Percentiles rank a stretch among this genome's conserved stretches.
Conservation (phyloP, 2,329 filamentous ascomycete genomes). For the Huntiella abstrusa region DNA sequence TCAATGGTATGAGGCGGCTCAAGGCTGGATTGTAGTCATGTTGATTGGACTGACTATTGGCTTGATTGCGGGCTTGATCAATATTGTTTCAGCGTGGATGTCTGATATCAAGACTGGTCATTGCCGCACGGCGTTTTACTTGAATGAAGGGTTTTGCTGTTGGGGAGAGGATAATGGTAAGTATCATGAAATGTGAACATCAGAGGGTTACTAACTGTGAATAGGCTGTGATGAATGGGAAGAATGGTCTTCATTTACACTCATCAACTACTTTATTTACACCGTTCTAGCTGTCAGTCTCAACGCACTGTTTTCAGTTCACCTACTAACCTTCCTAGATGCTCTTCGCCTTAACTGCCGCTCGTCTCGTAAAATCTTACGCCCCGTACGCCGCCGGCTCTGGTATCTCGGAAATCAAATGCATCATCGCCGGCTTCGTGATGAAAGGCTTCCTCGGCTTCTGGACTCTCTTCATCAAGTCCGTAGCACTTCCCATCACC, state of each 20-base stretch:
- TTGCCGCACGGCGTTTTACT: slow-evolving; percentile 86
- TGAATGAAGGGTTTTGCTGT: slow-evolving; percentile 95
- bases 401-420: slow-evolving; percentile 97
- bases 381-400: slow-evolving; percentile 92
- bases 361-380: slow-evolving; percentile 71
- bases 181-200: slow-evolving; percentile 9
- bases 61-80: slow-evolving; percentile 77
- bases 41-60: slow-evolving; percentile 86
- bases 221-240: slow-evolving; percentile 75
- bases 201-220: neutral
- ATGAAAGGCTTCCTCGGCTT: slow-evolving; percentile 96
- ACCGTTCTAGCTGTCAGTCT: slow-evolving; percentile 56
- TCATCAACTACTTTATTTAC: slow-evolving; percentile 74
- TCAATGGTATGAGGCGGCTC: slow-evolving; percentile 86
- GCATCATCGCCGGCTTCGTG: slow-evolving; percentile 94
- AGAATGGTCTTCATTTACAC: slow-evolving; percentile 60
- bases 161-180: slow-evolving; percentile 79
- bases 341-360: slow-evolving; percentile 64
- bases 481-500: slow-evolving; percentile 69
- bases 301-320: neutral
- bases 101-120: slow-evolving; percentile 92
- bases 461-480: slow-evolving; percentile 88
- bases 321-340: slow-evolving; percentile 27
- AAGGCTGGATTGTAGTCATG: slow-evolving; percentile 95
- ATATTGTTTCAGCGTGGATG: slow-evolving; percentile 93